A percentile compares a stretch with the other conserved stretches of the same genome.
These are phyloP conservation scores for Erythrophleum fordii DNA, from an alignment of 306 rosid genomes.

Conservation along the genomic window DNA sequence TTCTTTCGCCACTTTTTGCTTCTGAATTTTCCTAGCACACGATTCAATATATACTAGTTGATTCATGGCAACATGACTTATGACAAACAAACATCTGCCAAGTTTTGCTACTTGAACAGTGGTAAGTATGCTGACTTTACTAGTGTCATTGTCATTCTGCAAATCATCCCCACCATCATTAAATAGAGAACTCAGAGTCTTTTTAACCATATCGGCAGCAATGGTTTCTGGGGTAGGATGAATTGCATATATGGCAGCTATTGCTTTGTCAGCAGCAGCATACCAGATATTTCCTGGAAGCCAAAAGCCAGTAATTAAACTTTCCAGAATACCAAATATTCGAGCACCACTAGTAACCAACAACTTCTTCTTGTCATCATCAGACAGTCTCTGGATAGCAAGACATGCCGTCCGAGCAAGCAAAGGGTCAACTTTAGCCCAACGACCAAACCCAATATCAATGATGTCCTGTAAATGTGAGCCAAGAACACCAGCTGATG, in stretches of 20 bases:
- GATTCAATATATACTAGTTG: conserved; percentile 88
- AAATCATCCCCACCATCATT: conserved; percentile 56
- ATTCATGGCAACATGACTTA: conserved; percentile 92
- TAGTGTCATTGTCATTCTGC: conserved; percentile 58
- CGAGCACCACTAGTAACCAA: conserved; percentile 66
- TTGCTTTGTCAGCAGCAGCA: conserved; percentile 91
- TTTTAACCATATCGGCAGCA: conserved; percentile 71
- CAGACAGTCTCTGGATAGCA: conserved; percentile 84
- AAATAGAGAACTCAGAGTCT: conserved; percentile 63
- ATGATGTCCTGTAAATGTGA: conserved; percentile 88
- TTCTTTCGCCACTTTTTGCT: conserved; percentile 66
- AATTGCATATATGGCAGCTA: conserved; percentile 77
- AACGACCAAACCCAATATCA: conserved; percentile 96
- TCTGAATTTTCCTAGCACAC: conserved; percentile 83
- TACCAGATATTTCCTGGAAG: conserved; percentile 89
- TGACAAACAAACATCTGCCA: conserved; percentile 74
- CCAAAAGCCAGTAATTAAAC: conserved; percentile 77
- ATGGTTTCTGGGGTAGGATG: conserved; percentile 90
- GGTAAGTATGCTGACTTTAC: conserved; percentile 48
- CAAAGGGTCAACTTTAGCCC: conserved; percentile 94
- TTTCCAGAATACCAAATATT: conserved; percentile 75
- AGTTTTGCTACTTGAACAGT: conserved; percentile 73
- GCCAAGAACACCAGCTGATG: conserved; percentile 70
- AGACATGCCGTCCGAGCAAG: conserved; percentile 92
- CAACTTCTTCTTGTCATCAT: conserved; percentile 76